A percentile compares a stretch with the other conserved stretches of the same genome.
phyloP scores from a whole-genome alignment of 768 basidiomycete genomes.

The Boletales sp. region DNA sequence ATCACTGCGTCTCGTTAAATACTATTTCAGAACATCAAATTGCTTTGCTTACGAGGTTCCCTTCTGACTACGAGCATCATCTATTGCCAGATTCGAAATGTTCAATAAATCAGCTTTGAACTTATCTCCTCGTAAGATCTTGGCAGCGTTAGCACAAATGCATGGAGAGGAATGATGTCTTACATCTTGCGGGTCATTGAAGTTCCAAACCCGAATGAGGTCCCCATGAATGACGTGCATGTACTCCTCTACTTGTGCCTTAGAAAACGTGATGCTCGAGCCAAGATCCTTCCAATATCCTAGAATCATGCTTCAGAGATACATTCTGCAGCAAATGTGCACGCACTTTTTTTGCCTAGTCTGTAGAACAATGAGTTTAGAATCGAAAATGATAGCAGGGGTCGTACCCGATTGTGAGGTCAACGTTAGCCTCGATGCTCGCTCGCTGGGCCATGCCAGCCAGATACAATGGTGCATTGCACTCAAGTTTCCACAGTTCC shows the following conservation, averaged over 20 bases:
- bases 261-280: neutral
- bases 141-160: neutral
- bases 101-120: neutral
- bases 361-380: neutral
- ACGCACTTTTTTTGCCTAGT: neutral
- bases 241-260: neutral
- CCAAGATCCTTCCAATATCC: neutral
- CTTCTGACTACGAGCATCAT: too few species aligned
- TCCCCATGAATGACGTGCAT: neutral
- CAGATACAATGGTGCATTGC: neutral
- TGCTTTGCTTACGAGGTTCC: neutral
- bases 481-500: neutral
- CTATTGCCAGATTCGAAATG: neutral
- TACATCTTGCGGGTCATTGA: neutral
- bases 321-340: neutral
- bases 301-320: neutral
- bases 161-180: neutral
- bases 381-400: neutral
- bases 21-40: neutral
- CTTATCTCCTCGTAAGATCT: neutral
- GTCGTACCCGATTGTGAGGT: neutral
- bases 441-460: neutral
- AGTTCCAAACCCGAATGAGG: neutral
- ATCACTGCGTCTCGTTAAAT: neutral
- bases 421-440: neutral